Evolutionary conservation across 78 protist genomes (phyloP).

Genomic region (Bodo saltans): DNA sequence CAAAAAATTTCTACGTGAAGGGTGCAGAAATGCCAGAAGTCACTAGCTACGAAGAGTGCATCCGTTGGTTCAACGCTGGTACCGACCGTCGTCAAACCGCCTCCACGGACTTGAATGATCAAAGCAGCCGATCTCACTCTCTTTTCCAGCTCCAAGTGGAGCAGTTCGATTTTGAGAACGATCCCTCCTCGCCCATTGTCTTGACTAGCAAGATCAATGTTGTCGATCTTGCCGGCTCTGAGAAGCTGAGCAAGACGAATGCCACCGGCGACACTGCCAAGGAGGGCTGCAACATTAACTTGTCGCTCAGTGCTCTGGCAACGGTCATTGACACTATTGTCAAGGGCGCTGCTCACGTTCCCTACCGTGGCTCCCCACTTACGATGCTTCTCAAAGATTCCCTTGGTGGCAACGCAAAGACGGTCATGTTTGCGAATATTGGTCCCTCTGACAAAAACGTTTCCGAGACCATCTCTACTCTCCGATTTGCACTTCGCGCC

Average conservation of each 20-base stretch:
- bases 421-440: conserved; percentile 79
- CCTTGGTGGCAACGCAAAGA: conserved; percentile 87
- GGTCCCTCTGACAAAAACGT: conserved; percentile 75
- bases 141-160: conserved; percentile 51
- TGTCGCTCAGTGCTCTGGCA: conserved; percentile 74
- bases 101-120: conserved; percentile 68
- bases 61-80: conserved; percentile 48
- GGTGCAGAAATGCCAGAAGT: conserved; percentile 55
- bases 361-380: conserved; percentile 85
- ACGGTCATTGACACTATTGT: conserved; percentile 71
- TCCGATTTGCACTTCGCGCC: conserved; percentile 82
- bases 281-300: conserved; percentile 78
- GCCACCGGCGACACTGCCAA: conserved; percentile 61
- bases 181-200: not conserved
- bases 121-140: conserved; percentile 64
- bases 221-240: conserved; percentile 83
- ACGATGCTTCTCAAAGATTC: conserved; percentile 83
- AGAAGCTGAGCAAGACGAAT: conserved; percentile 62
- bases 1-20: conserved; percentile 32
- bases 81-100: conserved; percentile 62
- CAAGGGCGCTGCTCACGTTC: conserved; percentile 59
- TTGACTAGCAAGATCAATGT: conserved; percentile 67
- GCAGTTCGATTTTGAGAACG: conserved; percentile 17
- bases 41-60: conserved; percentile 39
- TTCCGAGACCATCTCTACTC: conserved; percentile 73